Conservation (phyloP, 1,139 yeast genomes). For the Zygoascus hellenicus region DNA sequence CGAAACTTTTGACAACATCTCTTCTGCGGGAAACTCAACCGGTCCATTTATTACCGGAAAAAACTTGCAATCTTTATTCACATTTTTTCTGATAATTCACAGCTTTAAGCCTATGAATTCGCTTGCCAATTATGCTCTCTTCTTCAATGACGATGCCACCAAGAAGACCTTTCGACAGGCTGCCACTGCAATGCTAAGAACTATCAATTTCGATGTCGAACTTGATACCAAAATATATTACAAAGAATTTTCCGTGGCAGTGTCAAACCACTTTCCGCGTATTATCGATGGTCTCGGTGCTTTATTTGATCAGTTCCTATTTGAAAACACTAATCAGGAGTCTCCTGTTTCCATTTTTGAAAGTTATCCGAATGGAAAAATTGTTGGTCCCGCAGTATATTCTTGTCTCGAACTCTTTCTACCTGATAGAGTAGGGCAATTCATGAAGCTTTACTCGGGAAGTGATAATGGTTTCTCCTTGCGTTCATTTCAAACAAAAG, state of each 20-base stretch:
- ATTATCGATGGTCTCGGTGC: slow-evolving; percentile 24
- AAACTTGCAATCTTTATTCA: slow-evolving; percentile 6
- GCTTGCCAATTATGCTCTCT: not conserved
- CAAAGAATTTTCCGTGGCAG: slow-evolving; percentile 19
- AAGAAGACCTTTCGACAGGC: slow-evolving; percentile 5
- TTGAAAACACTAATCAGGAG: slow-evolving; percentile 6
- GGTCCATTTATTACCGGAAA: slow-evolving; percentile 4
- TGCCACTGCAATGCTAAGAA: slow-evolving; percentile 9
- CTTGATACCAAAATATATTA: slow-evolving; percentile 20
- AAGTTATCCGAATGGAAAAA: not conserved
- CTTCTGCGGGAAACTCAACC: not conserved
- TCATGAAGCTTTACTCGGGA: slow-evolving; percentile 66
- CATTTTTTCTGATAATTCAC: slow-evolving; percentile 3
- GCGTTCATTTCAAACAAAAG: slow-evolving; percentile 76
- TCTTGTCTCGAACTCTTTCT: slow-evolving; percentile 1
- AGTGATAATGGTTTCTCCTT: slow-evolving; percentile 78
- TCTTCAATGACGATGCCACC: slow-evolving; percentile 1
- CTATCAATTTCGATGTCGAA: slow-evolving; percentile 21
- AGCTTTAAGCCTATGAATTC: slow-evolving; percentile 3
- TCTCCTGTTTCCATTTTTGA: not conserved
- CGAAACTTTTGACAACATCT: slow-evolving; percentile 5
- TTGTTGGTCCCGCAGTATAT: slow-evolving; percentile 3
- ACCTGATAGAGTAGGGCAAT: slow-evolving; percentile 29
- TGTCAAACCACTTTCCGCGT: slow-evolving; percentile 21
- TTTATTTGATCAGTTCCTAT: slow-evolving; percentile 25